Percentiles rank a stretch among this genome's conserved stretches.
phyloP scores from a whole-genome alignment of 2,329 filamentous ascomycete genomes.

The Exophiala bonariae region DNA sequence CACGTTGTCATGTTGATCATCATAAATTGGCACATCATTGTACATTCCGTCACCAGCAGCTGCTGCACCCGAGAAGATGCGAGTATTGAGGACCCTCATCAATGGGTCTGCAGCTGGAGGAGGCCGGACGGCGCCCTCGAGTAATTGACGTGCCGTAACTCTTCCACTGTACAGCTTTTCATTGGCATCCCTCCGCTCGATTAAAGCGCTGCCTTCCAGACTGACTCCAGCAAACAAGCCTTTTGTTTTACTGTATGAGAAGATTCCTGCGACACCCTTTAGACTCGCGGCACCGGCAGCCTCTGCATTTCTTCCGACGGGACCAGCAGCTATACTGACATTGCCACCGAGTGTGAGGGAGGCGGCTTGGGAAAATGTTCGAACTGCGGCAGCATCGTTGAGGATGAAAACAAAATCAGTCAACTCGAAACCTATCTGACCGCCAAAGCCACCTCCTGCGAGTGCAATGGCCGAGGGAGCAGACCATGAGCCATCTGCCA shows the following conservation, averaged over 20 bases:
- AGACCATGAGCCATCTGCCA: constrained; percentile 50
- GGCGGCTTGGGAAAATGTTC: constrained; percentile 89
- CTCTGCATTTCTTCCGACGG: constrained; percentile 91
- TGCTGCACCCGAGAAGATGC: constrained; percentile 71
- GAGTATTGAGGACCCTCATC: constrained; percentile 79
- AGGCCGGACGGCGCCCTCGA: constrained; percentile 73
- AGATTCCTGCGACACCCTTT: constrained; percentile 85
- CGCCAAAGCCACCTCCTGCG: constrained; percentile 50
- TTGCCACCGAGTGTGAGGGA: constrained; percentile 93
- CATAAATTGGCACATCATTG: constrained; percentile 90
- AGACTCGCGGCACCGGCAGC: constrained; percentile 91
- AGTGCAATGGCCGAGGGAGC: constrained; percentile 51
- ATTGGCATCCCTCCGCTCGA: constrained; percentile 94
- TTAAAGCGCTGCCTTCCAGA: constrained; percentile 86
- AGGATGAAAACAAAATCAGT: constrained; percentile 91
- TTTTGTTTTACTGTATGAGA: constrained; percentile 98
- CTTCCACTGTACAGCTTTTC: constrained; percentile 89
- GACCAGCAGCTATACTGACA: constrained; percentile 91
- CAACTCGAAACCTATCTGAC: constrained; percentile 53
- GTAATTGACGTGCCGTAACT: constrained; percentile 76
- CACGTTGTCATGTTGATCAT: constrained; percentile 76
- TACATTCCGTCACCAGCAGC: constrained; percentile 70
- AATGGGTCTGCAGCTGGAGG: constrained; percentile 82
- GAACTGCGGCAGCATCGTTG: constrained; percentile 85
- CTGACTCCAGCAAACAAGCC: constrained; percentile 94